Base-by-base conservation (phyloP, 1,284 basidiomycete species). In the Gomphus sp. region DNA sequence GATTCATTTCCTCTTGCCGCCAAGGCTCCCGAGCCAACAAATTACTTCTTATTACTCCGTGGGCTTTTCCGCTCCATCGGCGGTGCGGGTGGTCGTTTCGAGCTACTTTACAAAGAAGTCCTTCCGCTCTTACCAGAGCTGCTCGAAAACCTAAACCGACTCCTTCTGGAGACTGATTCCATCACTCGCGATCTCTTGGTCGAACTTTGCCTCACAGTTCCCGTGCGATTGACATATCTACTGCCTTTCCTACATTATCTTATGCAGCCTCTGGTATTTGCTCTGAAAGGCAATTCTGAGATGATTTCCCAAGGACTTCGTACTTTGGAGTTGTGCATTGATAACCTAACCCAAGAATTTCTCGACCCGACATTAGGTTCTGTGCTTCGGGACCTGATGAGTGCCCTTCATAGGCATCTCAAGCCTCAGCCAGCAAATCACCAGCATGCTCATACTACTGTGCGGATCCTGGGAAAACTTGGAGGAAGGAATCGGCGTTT, bases 331-430 rank as follows among this genome's bases (percentile, higher is more conserved):
- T 80, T 99, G n/a, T 99, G 96, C 73, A 98, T 99, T 69, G 98
- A 99, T 76, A 99, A 99, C 68, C 80, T 99, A 28, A 98, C 95
- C 0, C 93, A 95, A 18, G 97, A 99, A 70, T 99, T 99, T 77
- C 80, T 99, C 33, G 97, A 99, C 67, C 98, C 97, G 0, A 97
- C 95, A 2, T 85, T 99, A 68, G 91, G 87, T 62, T 93, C 93
- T 0, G 93, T 98, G 41, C 78, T 97, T 50, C 81, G 93, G 50
- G 95, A 99, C 64, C 80, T 99, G 61, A 98, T 97, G 92, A 89
- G 90, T 62, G 96, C 95, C 0, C 78, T 98, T 25, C 92, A 96
- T 71, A 87, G 84, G 64, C 88, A 95, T 66, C 77, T 99, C 48
- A 93, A 90, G 68, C 97, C 97, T 0, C 74, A 94, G 12, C 97